phyloP scores from a whole-genome alignment of 495 filamentous ascomycete species.

The Penicillium waksmanii region DNA sequence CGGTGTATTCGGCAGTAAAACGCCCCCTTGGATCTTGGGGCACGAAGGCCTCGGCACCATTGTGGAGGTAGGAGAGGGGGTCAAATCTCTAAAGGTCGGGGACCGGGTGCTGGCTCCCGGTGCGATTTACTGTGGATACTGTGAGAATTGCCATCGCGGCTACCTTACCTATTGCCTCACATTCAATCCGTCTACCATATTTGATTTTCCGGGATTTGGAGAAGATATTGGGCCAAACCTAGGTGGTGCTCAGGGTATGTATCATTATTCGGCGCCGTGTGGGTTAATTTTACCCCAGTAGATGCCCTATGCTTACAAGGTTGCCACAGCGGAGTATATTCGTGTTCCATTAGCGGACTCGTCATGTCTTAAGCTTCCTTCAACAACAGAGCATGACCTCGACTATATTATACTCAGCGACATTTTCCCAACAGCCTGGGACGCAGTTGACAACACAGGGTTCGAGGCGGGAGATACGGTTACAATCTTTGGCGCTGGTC shows the following conservation, averaged over 20 bases:
- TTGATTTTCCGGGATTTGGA: conserved; percentile 10
- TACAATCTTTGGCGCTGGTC: neutral
- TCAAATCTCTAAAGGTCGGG: conserved; percentile 9
- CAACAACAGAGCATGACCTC: conserved; percentile 5
- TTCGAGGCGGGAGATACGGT: neutral
- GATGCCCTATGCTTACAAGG: neutral
- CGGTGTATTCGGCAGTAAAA: conserved; percentile 2
- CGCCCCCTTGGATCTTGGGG: conserved; percentile 9
- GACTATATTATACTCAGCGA: conserved; percentile 40
- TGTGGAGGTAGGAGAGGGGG: neutral
- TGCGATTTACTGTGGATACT: neutral
- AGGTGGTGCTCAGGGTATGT: conserved; percentile 15
- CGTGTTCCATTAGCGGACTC: conserved; percentile 10
- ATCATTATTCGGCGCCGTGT: neutral
- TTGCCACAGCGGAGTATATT: conserved; percentile 8
- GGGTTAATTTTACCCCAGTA: neutral
- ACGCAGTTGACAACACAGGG: neutral
- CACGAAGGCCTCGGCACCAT: conserved; percentile 11
- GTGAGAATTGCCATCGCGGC: conserved; percentile 1
- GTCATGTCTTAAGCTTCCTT: neutral
- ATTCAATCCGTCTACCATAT: conserved; percentile 9
- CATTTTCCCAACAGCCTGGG: conserved; percentile 15
- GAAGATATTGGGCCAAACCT: conserved; percentile 8
- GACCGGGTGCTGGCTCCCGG: conserved; percentile 11
- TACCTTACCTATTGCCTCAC: neutral